Evolutionary conservation across 2,329 filamentous ascomycete genomes (phyloP).

Genomic region (Albifimbria verrucaria): DNA sequence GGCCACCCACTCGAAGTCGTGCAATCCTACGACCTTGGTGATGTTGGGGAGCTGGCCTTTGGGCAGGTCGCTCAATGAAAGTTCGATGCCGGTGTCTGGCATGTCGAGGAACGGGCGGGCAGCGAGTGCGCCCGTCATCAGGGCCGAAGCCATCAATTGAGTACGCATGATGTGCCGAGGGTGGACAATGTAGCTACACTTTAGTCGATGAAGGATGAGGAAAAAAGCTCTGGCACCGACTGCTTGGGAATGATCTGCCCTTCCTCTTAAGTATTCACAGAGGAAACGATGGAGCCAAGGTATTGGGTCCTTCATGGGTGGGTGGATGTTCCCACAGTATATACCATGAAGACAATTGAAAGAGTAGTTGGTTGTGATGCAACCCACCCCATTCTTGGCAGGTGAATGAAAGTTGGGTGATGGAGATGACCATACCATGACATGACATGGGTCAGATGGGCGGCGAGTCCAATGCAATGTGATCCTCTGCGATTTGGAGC

Average conservation of each 20-base stretch:
- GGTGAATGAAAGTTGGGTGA: background rate
- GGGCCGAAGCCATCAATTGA: constrained; percentile 18
- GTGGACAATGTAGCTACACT: background rate
- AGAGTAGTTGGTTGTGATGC: background rate
- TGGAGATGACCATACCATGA: background rate
- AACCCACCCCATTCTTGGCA: background rate
- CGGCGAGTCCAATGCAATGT: background rate
- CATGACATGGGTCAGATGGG: background rate
- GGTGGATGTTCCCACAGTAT: background rate
- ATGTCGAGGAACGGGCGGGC: constrained; percentile 42
- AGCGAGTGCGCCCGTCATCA: constrained; percentile 33
- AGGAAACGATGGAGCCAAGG: background rate
- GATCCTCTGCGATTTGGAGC: background rate
- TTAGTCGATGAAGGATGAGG: background rate
- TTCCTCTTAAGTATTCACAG: background rate
- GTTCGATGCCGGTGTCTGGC: constrained; percentile 43
- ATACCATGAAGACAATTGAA: background rate
- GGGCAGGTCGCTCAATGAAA: constrained; percentile 29
- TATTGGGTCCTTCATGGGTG: background rate
- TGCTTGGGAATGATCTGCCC: background rate
- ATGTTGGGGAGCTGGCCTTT: constrained; percentile 38
- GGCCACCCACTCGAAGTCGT: constrained; percentile 53
- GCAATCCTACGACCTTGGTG: constrained; percentile 42
- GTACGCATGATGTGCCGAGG: constrained; percentile 15
- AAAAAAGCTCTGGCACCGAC: background rate